phyloP scores from a whole-genome alignment of 2,329 filamentous ascomycete species.

The Immersiporthe knoxdaviesiana region DNA sequence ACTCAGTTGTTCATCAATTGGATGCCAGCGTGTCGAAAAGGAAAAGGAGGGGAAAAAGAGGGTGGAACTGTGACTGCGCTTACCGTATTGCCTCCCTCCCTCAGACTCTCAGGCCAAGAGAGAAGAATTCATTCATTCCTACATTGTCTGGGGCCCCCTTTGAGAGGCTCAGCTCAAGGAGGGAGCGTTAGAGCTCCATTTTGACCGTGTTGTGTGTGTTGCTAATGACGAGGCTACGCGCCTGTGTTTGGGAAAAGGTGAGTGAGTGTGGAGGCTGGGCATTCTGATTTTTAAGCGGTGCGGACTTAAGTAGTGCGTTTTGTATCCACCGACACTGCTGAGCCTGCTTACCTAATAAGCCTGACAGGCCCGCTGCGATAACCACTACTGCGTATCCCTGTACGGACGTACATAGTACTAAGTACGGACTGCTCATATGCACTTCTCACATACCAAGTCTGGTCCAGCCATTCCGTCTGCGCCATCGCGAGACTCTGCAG shows the following conservation, averaged over 20 bases:
- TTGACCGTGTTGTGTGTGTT: neutral
- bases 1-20: conserved; percentile 30
- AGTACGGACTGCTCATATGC: too few relatives aligned
- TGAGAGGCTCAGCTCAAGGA: too few relatives aligned
- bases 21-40: conserved; percentile 1
- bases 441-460: neutral
- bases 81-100: neutral
- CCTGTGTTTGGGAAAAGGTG: neutral
- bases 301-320: neutral
- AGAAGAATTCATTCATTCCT: too few relatives aligned
- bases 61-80: neutral
- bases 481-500: too few relatives aligned
- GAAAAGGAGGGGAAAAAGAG: neutral
- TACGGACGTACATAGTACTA: too few relatives aligned
- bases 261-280: neutral
- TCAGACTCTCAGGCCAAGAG: neutral
- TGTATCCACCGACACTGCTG: neutral
- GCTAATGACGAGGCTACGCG: neutral
- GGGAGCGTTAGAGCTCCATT: neutral
- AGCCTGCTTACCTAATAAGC: conserved; percentile 23
- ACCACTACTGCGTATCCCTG: too few relatives aligned
- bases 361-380: neutral
- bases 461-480: neutral
- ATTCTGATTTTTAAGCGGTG: neutral
- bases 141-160: too few relatives aligned